A percentile compares a stretch with the other conserved stretches of the same genome.
phyloP scores from a whole-genome alignment of 306 rosid genomes.

The Begonia fuchsioides region DNA sequence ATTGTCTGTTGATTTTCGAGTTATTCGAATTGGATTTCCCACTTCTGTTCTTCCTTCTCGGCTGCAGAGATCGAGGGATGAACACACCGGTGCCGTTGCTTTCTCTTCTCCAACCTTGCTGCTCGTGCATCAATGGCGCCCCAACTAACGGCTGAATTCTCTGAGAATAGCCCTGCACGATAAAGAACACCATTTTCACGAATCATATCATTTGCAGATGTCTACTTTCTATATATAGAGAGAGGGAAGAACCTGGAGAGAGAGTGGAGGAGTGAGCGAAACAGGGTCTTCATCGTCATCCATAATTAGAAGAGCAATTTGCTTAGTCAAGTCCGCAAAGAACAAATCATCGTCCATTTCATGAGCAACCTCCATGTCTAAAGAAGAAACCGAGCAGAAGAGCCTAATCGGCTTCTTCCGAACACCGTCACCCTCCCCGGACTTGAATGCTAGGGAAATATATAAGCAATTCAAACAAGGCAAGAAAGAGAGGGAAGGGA shows the following conservation, averaged over 20 bases:
- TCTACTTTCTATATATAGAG: neutral
- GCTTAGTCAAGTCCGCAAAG: constrained; percentile 76
- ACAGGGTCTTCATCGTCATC: constrained; percentile 58
- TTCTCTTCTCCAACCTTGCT: constrained; percentile 26
- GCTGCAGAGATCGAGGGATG: constrained; percentile 49
- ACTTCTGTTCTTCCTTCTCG: constrained; percentile 45
- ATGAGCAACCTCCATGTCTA: too few relatives aligned
- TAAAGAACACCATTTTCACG: too few relatives aligned
- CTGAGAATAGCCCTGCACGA: constrained; percentile 29
- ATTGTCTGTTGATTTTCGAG: constrained; percentile 37
- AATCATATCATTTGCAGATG: too few relatives aligned
- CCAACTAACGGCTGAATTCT: constrained; percentile 28
- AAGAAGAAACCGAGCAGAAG: neutral
- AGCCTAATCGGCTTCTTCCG: neutral
- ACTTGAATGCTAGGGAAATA: constrained; percentile 10
- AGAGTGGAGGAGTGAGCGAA: constrained; percentile 20
- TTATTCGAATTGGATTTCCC: constrained; percentile 30
- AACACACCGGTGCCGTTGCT: constrained; percentile 90
- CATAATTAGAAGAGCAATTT: constrained; percentile 65
- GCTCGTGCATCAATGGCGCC: constrained; percentile 15
- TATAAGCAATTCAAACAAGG: constrained; percentile 20
- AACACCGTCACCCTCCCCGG: too few relatives aligned
- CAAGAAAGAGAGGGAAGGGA: constrained; percentile 5
- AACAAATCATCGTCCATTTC: constrained; percentile 27
- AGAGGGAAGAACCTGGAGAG: constrained; percentile 37